These are phyloP conservation scores for Lachnellula occidentalis DNA, from an alignment of 2,329 filamentous ascomycete species.

Conservation along the genomic window DNA sequence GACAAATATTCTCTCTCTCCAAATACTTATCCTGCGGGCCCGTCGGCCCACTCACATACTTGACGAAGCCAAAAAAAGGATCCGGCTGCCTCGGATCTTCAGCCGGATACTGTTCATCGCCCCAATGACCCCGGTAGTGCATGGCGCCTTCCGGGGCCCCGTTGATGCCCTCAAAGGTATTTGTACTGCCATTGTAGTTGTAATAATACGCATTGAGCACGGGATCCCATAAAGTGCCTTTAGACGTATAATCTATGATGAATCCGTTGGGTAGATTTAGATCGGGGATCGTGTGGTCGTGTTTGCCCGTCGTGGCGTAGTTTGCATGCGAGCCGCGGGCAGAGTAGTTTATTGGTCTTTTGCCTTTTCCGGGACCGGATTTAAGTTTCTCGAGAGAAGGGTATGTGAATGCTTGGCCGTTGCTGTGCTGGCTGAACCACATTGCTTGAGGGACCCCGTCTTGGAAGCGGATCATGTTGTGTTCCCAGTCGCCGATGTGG, in stretches of 20 bases:
- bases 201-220: slow-evolving; percentile 50
- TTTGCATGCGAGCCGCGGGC: slow-evolving; percentile 59
- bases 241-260: slow-evolving; percentile 49
- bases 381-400: slow-evolving; percentile 44
- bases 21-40: slow-evolving; percentile 56
- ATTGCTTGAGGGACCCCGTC: slow-evolving; percentile 48
- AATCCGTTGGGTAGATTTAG: slow-evolving; percentile 49
- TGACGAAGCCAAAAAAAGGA: slow-evolving; percentile 41
- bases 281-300: slow-evolving; percentile 59
- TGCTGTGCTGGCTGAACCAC: slow-evolving; percentile 59
- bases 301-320: slow-evolving; percentile 53
- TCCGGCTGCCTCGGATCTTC: slow-evolving; percentile 35
- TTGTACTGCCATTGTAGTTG: slow-evolving; percentile 39
- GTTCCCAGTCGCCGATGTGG: slow-evolving; percentile 64
- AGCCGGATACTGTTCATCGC: slow-evolving; percentile 52
- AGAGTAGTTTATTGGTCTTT: slow-evolving; percentile 51
- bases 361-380: slow-evolving; percentile 23
- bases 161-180: slow-evolving; percentile 20
- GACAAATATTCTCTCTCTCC: slow-evolving; percentile 51
- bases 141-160: slow-evolving; percentile 48
- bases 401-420: slow-evolving; percentile 60
- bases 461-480: slow-evolving; percentile 61
- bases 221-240: slow-evolving; percentile 57
- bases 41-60: slow-evolving; percentile 53
- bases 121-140: slow-evolving; percentile 54